Evolutionary conservation across 177 flowering plant genomes (phyloP).

Genomic region (Vitis hybrid): DNA sequence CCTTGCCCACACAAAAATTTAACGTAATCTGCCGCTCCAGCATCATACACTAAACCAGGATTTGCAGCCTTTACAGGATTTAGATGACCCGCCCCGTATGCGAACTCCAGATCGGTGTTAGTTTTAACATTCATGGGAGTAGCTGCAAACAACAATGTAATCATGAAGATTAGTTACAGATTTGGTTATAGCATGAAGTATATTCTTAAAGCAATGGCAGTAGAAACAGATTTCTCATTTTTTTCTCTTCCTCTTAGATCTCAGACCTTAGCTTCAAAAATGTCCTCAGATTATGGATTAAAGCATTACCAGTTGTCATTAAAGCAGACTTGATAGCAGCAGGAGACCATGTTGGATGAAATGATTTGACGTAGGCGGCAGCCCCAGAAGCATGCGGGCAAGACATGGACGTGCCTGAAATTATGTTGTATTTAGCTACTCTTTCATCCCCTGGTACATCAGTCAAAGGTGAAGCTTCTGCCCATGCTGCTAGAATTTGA

Average conservation of each 20-base stretch:
- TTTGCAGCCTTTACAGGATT: conserved; percentile 20
- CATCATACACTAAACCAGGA: conserved; percentile 37
- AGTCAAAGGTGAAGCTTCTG: conserved; percentile 27
- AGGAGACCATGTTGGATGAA: conserved; percentile 72
- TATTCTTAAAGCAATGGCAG: no score
- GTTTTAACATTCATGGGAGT: conserved; percentile 7
- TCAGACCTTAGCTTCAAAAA: no score
- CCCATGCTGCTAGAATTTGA: conserved; percentile 61
- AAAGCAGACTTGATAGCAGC: conserved; percentile 68
- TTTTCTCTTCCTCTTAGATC: no score
- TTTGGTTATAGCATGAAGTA: no score
- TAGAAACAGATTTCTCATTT: no score
- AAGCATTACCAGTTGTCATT: conserved; percentile 62
- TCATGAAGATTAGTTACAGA: no score
- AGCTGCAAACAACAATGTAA: conserved; percentile 6
- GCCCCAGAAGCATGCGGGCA: conserved; percentile 69
- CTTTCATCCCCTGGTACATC: conserved; percentile 23
- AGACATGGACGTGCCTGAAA: conserved; percentile 72
- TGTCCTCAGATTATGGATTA: no score
- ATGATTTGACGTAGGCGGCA: conserved; percentile 65
- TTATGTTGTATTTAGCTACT: conserved; percentile 29
- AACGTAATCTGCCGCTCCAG: conserved; percentile 23
- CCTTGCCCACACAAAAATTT: conserved; percentile 37
- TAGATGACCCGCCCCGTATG: conserved; percentile 27
- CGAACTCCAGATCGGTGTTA: conserved; percentile 17